Evolutionary conservation across 768 basidiomycete species (phyloP), one percentile per base, ranked within the genome.

Genomic region (Pulveroboletus sp.): DNA sequence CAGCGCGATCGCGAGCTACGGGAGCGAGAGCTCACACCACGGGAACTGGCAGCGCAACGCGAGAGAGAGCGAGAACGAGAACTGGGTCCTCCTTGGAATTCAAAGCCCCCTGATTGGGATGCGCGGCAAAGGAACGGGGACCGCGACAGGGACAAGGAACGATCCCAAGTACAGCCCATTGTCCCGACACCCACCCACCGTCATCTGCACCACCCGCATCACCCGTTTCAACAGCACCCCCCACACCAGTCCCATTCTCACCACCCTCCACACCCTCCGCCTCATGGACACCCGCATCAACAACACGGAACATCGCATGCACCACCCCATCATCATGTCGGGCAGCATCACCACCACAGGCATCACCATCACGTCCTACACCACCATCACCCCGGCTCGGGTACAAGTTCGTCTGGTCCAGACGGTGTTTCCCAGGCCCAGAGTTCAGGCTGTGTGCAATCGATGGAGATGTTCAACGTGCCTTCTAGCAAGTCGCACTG

Each of bases 401-500:
- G 65, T 44, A 20, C 59, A 21, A 52, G 52, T 35, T 59, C 53
- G n/a, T 55, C 65, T 17, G 62, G 64, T 36, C 59, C 62, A 13
- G 57, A 62, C 45, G 59, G 65, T 38, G 43, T 53, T 54, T 50
- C 58, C 45, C 52, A 62, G 66, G 49, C 73, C 65, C 36, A 70
- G 68, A 29, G 63, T 14, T 38, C 72, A 5, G 71, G 70, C 21
- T 62, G 64, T 31, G 65, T 64, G 2, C 77, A 77, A 53, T 72
- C 75, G 10, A 74, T 78, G 17, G 81, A 82, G 50, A 67, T 79
- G 38, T 77, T 82, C 36, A 80, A 74, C 45, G 63, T 80, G 12
- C 37, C 57, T 20, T 57, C 65, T 14, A 56, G 63, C 19, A 61
- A 67, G 25, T 56, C 74, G 7, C 66, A 68, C 25, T 72, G 73